phyloP scores from a whole-genome alignment of 192 early-diverging fungal genomes.

The Coemansia sp. region DNA sequence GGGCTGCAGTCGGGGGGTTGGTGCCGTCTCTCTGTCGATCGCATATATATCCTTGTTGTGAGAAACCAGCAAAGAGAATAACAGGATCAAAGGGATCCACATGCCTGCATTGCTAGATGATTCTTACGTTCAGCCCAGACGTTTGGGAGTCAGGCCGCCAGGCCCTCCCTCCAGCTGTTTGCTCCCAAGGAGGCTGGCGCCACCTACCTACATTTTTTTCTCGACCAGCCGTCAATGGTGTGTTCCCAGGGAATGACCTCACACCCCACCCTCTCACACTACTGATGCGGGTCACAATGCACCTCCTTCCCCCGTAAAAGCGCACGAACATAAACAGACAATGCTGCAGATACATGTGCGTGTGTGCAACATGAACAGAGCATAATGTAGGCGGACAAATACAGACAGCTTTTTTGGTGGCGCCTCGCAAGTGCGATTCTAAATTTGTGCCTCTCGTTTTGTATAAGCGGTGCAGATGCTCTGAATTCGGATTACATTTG shows the following conservation, averaged over 20 bases:
- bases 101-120: background rate
- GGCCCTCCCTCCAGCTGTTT: background rate
- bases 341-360: slow-evolving; percentile 2
- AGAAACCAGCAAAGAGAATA: background rate
- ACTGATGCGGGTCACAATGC: background rate
- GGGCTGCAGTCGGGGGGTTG: slow-evolving; percentile 3
- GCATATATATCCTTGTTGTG: background rate
- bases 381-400: background rate
- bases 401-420: slow-evolving; percentile 1
- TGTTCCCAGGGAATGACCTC: background rate
- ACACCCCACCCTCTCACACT: background rate
- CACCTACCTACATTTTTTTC: background rate
- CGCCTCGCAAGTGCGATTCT: background rate
- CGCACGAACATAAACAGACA: slow-evolving; percentile 2
- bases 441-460: background rate
- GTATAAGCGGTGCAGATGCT: background rate
- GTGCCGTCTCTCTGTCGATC: slow-evolving; percentile 1
- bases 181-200: background rate
- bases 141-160: background rate
- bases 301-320: background rate
- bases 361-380: background rate
- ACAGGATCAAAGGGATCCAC: background rate
- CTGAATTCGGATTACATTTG: background rate
- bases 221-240: background rate
- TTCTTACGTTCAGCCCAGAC: background rate